Evolutionary conservation across 2,329 filamentous ascomycete species (phyloP).

Genomic region (Xylariaceae sp.): DNA sequence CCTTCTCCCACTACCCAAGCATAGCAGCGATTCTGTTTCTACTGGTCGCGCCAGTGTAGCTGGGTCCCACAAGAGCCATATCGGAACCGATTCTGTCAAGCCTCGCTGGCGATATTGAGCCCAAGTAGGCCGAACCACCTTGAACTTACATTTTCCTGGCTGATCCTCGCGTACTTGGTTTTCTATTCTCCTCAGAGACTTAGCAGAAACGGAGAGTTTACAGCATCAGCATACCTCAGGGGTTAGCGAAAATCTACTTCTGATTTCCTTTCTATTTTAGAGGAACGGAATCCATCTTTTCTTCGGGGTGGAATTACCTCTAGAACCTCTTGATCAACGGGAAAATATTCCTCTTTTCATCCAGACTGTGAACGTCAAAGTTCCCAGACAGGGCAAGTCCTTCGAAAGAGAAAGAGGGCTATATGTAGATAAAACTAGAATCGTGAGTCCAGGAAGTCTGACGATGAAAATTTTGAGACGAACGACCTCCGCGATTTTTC

Average conservation of each 20-base stretch:
- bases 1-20: conserved; percentile 46
- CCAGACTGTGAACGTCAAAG: neutral
- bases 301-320: conserved; percentile 14
- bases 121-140: conserved; percentile 1
- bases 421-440: conserved; percentile 1
- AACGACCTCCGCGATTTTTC: neutral
- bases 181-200: neutral
- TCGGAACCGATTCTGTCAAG: conserved; percentile 36
- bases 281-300: neutral
- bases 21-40: conserved; percentile 14
- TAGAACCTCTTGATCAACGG: conserved; percentile 7
- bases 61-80: conserved; percentile 31
- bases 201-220: conserved; percentile 5
- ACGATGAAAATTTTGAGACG: neutral
- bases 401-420: neutral
- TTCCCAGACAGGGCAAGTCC: neutral
- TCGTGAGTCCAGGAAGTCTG: neutral
- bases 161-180: neutral
- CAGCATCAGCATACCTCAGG: conserved; percentile 14
- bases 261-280: neutral
- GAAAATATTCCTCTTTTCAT: neutral
- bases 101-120: conserved; percentile 46
- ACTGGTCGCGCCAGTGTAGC: conserved; percentile 18
- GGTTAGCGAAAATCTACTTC: conserved; percentile 4
- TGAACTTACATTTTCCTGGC: conserved; percentile 2